Evolutionary conservation across 108 stramenopile genomes (phyloP), one percentile per base, ranked within the genome.

Genomic region (Nannochloropsis salina): DNA sequence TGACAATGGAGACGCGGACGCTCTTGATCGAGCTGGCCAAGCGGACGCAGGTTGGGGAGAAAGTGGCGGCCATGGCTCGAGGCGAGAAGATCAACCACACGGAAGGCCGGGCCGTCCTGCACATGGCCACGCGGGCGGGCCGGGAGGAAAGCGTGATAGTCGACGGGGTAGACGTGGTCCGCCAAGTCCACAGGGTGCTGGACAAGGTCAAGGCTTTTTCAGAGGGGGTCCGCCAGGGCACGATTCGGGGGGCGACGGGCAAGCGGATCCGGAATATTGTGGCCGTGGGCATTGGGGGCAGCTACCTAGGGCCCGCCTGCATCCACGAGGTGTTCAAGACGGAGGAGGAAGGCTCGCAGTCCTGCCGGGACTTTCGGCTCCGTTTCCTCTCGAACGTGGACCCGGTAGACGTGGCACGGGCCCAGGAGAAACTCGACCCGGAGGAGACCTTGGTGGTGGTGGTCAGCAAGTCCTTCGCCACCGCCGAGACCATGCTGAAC

Each of bases 401-500:
- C 92, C 99, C 99, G 9, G 97, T 99, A 15, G 99, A 98, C 88
- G 98, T 98, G 0, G 94, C 96, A 45, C 91, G 97, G 3, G 96
- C 98, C 5, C 94, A 95, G 82, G 93, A 94, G 11, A 97, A 97
- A 88, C 89, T 89, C 1, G 86, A 86, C 47, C 89, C 89, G 2
- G 86, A 89, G 80, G 86, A 86, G 80, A 89, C 89, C 15, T 83
- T 89, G 42, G 84, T 98, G 1, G 82, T 99, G 6, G 93, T 99
- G 44, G 98, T 99, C 0, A 95, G 94, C 82, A 99, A 99, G 91
- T 98, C 98, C 9, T 99, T 98, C 89, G 98, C 96, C 44, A 99
- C 99, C 0, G 97, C 98, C 4, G 99, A 99, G 92, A 99, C 99
- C 44, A 98, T 99, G 98, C 92, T 98, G 87, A 99, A 99, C 86